phyloP scores from a whole-genome alignment of 2,329 filamentous ascomycete genomes.

The Clarireedia paspali region DNA sequence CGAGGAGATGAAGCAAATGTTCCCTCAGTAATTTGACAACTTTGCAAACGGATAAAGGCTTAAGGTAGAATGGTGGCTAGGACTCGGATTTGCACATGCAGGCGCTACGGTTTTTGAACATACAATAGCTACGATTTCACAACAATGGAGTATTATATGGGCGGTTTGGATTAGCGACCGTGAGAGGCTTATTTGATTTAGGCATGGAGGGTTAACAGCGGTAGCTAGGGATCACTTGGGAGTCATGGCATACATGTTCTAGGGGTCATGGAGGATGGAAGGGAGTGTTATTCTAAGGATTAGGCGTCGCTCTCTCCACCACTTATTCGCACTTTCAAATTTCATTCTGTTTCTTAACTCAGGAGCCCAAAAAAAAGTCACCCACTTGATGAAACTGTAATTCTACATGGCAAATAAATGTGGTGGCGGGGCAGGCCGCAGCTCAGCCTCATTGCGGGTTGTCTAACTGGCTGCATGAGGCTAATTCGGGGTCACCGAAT shows the following conservation, averaged over 20 bases:
- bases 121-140: conserved; percentile 24
- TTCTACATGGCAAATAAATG: no score
- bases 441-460: no score
- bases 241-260: conserved; percentile 4
- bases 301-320: not conserved
- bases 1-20: conserved; percentile 63
- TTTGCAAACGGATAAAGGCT: conserved; percentile 7
- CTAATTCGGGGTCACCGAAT: no score
- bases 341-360: not conserved
- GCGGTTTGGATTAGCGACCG: not conserved
- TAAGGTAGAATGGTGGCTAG: not conserved
- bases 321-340: not conserved
- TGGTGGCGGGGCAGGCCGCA: no score
- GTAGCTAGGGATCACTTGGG: not conserved
- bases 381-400: no score
- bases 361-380: no score
- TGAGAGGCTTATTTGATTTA: not conserved
- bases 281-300: not conserved
- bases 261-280: not conserved
- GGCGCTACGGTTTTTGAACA: conserved; percentile 23
- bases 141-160: conserved; percentile 20
- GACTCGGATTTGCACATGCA: conserved; percentile 16
- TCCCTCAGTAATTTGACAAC: conserved; percentile 45
- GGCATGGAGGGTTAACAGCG: not conserved
- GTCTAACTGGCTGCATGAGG: no score